Evolutionary conservation across 306 rosid species (phyloP).

Genomic region (Boehmeria nivea): DNA sequence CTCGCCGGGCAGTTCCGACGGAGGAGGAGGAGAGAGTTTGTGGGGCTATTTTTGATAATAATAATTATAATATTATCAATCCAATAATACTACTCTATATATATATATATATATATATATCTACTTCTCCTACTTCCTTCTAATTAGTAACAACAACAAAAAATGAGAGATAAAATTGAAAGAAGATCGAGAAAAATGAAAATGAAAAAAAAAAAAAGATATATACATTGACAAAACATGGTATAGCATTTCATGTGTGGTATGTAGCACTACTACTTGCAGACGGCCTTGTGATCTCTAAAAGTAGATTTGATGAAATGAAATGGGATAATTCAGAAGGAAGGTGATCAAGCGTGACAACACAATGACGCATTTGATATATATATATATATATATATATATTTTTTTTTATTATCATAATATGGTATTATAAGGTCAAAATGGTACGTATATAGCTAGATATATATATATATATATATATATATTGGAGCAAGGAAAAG

Average conservation of each 20-base stretch:
- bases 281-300: not conserved
- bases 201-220: too few relatives aligned
- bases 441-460: too few relatives aligned
- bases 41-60: constrained; percentile 54
- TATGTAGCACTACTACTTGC: not conserved
- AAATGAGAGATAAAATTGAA: too few relatives aligned
- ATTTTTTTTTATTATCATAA: not conserved
- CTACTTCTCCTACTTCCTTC: not conserved
- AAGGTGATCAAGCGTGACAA: constrained; percentile 1
- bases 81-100: not conserved
- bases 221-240: not conserved
- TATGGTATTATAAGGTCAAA: not conserved
- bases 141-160: too few relatives aligned
- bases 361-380: not conserved
- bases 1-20: constrained; percentile 33
- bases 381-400: not conserved
- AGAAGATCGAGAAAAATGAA: too few relatives aligned
- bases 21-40: constrained; percentile 34
- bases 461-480: too few relatives aligned
- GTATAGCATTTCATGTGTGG: not conserved
- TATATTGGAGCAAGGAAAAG: too few relatives aligned
- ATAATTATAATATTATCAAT: not conserved
- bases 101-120: not conserved
- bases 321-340: not conserved
- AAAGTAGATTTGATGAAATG: constrained; percentile 5